Conservation (phyloP, 1,139 yeast species). For the Meyerozyma sp. region DNA sequence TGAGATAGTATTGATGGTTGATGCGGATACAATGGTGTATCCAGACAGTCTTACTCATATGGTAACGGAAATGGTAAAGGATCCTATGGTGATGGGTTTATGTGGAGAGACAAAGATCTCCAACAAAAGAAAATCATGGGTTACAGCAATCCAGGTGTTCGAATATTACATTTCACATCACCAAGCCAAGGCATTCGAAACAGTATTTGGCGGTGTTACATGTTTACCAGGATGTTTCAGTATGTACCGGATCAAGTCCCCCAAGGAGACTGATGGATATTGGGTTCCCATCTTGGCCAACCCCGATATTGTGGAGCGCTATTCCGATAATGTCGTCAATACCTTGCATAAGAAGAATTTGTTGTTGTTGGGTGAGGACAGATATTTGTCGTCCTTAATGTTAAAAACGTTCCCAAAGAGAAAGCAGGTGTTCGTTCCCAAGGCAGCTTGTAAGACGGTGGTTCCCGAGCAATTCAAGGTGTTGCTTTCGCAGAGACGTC, state of each 20-base stretch:
- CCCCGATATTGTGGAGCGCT: slow-evolving; percentile 94
- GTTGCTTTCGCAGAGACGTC: slow-evolving; percentile 88
- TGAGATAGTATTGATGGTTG: slow-evolving; percentile 89
- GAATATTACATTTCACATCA: slow-evolving; percentile 96
- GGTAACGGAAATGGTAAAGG: slow-evolving; percentile 89
- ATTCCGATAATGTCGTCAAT: slow-evolving; percentile 82
- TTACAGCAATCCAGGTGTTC: slow-evolving; percentile 91
- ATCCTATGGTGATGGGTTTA: slow-evolving; percentile 87
- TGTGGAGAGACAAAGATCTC: slow-evolving; percentile 97
- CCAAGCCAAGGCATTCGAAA: slow-evolving; percentile 93
- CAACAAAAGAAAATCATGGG: slow-evolving; percentile 84
- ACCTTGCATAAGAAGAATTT: slow-evolving; percentile 89
- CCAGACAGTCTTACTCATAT: slow-evolving; percentile 91
- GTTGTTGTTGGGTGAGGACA: slow-evolving; percentile 87
- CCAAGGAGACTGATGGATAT: slow-evolving; percentile 83
- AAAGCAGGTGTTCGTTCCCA: slow-evolving; percentile 87
- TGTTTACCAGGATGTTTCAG: slow-evolving; percentile 98
- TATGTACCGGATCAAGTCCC: slow-evolving; percentile 91
- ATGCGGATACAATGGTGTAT: slow-evolving; percentile 90
- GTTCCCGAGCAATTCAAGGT: slow-evolving; percentile 83
- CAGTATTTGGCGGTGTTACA: slow-evolving; percentile 94
- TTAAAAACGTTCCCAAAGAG: slow-evolving; percentile 89
- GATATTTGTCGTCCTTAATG: slow-evolving; percentile 85
- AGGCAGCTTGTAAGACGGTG: slow-evolving; percentile 92
- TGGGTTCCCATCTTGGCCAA: slow-evolving; percentile 97